Base-by-base conservation (phyloP, 805 yeast genomes). In the Candida endomychidarum region DNA sequence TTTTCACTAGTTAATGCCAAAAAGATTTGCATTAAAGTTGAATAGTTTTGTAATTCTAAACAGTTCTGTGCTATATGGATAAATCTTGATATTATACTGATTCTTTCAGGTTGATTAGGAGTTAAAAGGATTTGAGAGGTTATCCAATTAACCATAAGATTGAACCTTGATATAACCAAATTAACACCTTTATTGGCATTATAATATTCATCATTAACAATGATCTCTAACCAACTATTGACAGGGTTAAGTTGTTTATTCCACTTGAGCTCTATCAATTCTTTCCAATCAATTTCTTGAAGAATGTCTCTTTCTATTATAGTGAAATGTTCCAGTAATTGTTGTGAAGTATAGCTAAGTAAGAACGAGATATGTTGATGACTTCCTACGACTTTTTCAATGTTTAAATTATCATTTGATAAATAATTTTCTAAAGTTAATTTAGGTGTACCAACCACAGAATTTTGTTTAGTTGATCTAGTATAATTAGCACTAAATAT, bases 201-300 rank as follows among this genome's bases (percentile, higher is more conserved):
- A 47, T 58, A 67, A 48, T 67, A 68, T 18, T 57, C 57, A 50
- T 78, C 75, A 57, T 80, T 77, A 16, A 81, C 75, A 40, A 90
- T 67, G 23, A 86, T 71, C 46, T 80, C 83, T 19, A 89, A 64
- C 99, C 99, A 93, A 52, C 93, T 86, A 47, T 79, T 80, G 16
- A 80, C 81, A 1, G 89, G 83, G 1, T 73, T 75, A 34, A 84
- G 59, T 24, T 80, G 78, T 43, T 76, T 75, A 38, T 78, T 77
- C 88, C 96, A 84, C 35, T 78, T 74, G 46, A 86, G 64, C 46
- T 87, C 90, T 30, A 90, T 72, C 31, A 91, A 70, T 49, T 88
- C 96, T 52, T 80, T 82, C 97, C 98, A 91, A 58, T 91, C 97
- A 27, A 93, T 75, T 53, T 88, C 96, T 38, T 78, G 74, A 16